Base-by-base conservation (phyloP, 176 grass and related monocot genomes). In the Secale cereale region DNA sequence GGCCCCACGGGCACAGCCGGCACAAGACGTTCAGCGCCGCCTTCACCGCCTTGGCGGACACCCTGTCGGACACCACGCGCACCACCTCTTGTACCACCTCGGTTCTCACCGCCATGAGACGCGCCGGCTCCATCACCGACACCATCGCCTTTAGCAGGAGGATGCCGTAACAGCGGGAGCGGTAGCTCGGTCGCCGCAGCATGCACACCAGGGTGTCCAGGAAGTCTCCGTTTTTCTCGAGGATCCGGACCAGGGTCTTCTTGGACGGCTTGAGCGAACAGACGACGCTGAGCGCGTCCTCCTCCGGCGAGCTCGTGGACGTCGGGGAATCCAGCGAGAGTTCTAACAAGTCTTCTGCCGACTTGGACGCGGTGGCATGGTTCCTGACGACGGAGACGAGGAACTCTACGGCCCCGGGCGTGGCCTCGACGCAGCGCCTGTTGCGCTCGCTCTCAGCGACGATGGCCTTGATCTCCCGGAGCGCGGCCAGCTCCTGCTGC, bases 391-490 rank as follows among this genome's bases (percentile, higher is more conserved):
- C 14, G 3, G 85, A 85, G 19, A 76, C 70, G 81, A 91, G 85
- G 70, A 91, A 91, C 8, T 87, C 89, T 63, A 91, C 15, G 31
- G 81, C 81, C 8, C 85, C 89, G 0, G 81, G 39, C 0, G 81
- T 81, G 31, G 39, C 89, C 80, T 88, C 84, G 37, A 91, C 82
- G 74, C 88, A 87, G 4, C 88, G 77, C 59, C 68, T 70, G 79
- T 82, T 96, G 8, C 89, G 90, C 10, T 96, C 93, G 81, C 90
- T 92, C 86, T 96, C 88, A 19, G 77, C 80, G 70, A 86, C 85
- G 72, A 86, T 46, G 63, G 81, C 35, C 29, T 75, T 84, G 63
- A 99, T 89, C 79, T 87, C 91, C 56, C 81, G 32, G 9, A 99
- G 84, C 16, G 91, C 62, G 28, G 65, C 66, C 1, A 76, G 60